Evolutionary conservation across 2,329 filamentous ascomycete species (phyloP).

Genomic region (Metarhizium anisopliae): DNA sequence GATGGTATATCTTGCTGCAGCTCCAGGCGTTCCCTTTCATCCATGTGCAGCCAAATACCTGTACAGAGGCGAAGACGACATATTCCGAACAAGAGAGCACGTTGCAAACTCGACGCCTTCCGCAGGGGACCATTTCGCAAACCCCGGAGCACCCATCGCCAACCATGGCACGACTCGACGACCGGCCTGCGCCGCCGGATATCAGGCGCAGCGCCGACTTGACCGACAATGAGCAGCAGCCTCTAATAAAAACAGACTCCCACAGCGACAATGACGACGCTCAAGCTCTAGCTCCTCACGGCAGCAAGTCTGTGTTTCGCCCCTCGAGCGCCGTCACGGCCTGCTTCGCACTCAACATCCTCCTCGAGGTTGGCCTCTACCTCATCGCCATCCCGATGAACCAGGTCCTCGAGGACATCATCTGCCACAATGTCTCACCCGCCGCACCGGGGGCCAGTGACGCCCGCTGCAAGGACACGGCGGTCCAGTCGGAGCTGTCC

Average conservation of each 20-base stretch:
- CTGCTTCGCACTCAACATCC: background rate
- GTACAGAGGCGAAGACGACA: no score
- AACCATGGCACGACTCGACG: no score
- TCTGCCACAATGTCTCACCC: conserved; percentile 3
- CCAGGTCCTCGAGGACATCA: conserved; percentile 4
- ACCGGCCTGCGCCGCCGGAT: no score
- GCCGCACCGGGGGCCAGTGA: background rate
- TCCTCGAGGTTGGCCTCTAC: background rate
- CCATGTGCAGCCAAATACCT: no score
- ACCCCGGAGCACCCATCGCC: no score
- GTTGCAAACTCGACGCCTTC: no score
- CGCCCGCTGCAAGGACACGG: conserved; percentile 10
- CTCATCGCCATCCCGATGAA: background rate
- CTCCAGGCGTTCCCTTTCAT: no score
- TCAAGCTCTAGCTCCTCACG: background rate
- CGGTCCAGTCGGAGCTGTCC: conserved; percentile 13
- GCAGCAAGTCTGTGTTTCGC: no score
- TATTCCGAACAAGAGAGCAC: no score
- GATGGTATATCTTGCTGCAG: no score
- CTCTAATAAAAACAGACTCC: background rate
- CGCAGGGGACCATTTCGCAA: no score
- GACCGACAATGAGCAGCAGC: background rate
- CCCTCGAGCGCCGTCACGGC: background rate
- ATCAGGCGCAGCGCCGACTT: background rate
- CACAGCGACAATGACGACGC: background rate